phyloP scores from a whole-genome alignment of 2,329 filamentous ascomycete species.

The Tothia fuscella region DNA sequence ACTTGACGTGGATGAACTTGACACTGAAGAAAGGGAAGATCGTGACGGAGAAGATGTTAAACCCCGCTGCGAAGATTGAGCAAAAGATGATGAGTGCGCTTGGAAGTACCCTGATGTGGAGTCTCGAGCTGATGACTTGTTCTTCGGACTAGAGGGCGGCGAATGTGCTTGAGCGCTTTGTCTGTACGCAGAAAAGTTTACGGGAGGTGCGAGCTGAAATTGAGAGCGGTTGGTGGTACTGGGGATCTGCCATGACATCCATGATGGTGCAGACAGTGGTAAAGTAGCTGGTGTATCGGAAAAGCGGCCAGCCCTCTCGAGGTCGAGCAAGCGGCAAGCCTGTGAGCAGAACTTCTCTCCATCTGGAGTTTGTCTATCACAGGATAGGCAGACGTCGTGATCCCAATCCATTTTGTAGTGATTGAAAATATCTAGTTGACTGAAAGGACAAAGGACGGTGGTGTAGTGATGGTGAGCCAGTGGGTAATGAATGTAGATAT shows the following conservation, averaged over 20 bases:
- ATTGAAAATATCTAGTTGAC: too few relatives aligned
- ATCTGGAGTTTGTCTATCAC: constrained; percentile 75
- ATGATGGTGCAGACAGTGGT: constrained; percentile 43
- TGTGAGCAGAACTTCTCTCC: constrained; percentile 80
- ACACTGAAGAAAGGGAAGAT: constrained; percentile 70
- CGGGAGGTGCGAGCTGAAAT: constrained; percentile 61
- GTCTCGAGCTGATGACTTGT: constrained; percentile 19
- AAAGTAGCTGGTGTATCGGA: constrained; percentile 26
- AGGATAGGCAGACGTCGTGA: constrained; percentile 86
- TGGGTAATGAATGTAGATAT: too few relatives aligned
- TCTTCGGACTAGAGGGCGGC: constrained; percentile 34
- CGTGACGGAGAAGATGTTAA: constrained; percentile 59
- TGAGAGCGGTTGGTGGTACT: constrained; percentile 20
- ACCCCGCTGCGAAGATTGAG: constrained; percentile 29
- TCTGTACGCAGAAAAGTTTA: constrained; percentile 59
- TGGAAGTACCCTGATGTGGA: constrained; percentile 27
- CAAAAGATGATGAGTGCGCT: constrained; percentile 17
- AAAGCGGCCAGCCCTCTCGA: constrained; percentile 47
- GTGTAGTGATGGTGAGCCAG: too few relatives aligned
- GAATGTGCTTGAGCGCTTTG: constrained; percentile 35
- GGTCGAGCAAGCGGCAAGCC: constrained; percentile 75
- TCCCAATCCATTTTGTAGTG: constrained; percentile 59
- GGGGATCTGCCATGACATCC: constrained; percentile 41
- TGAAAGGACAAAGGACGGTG: too few relatives aligned
- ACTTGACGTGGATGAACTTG: constrained; percentile 41